These are phyloP conservation scores for Cyclanthera cordifolia DNA, from an alignment of 306 rosid species.

Conservation along the genomic window DNA sequence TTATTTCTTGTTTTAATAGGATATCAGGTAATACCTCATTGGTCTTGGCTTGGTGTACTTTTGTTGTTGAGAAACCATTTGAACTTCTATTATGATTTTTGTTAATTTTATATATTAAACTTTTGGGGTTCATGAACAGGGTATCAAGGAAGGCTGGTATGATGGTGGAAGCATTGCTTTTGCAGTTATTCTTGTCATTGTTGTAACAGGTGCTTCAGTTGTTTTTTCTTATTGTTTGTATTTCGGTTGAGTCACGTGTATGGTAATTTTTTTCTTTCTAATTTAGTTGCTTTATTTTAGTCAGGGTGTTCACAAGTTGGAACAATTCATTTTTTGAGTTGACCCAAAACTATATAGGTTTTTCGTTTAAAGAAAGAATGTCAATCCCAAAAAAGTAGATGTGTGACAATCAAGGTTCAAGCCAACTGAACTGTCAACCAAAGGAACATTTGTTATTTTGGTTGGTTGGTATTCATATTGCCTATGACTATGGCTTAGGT, in stretches of 20 bases:
- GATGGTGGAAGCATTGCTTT: conserved; percentile 99
- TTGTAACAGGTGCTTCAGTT: conserved; percentile 60
- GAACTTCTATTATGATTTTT: neutral
- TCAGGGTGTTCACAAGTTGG: neutral
- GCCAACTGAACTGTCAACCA: neutral
- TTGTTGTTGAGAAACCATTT: neutral
- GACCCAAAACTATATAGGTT: neutral
- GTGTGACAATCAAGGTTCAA: neutral
- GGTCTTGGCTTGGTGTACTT: neutral
- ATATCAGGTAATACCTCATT: neutral
- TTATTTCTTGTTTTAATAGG: neutral
- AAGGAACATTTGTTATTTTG: neutral
- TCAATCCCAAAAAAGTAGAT: neutral
- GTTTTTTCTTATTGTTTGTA: neutral
- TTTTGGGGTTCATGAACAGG: conserved; percentile 37
- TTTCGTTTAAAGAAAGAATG: neutral
- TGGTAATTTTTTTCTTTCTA: neutral
- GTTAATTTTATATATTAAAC: neutral
- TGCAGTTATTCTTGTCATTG: conserved; percentile 88
- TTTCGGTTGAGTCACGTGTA: neutral
- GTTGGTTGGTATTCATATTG: neutral
- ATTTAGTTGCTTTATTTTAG: neutral
- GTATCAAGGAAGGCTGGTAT: conserved; percentile 93
- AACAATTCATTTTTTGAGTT: neutral
- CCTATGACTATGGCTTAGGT: too few relatives aligned